Conservation (phyloP, 2,329 filamentous ascomycete species). For the Fusarium pseudograminearum region DNA sequence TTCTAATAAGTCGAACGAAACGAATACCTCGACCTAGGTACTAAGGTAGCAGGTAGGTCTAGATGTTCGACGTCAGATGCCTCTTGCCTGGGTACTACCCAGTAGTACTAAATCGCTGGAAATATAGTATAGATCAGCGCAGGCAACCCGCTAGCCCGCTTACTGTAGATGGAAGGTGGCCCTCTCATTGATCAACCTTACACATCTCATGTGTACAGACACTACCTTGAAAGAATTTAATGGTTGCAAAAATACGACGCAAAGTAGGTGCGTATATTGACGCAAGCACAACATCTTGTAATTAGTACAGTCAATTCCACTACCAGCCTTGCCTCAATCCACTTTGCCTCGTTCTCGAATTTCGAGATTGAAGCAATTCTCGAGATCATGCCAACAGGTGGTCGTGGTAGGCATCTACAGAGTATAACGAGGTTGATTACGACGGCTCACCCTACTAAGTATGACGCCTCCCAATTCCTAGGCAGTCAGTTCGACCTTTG, state of each 20-base stretch:
- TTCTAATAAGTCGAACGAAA: not conserved
- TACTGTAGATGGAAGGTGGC: no score
- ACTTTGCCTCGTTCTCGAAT: slow-evolving; percentile 11
- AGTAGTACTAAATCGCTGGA: no score
- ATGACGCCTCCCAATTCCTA: not conserved
- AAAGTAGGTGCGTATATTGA: not conserved
- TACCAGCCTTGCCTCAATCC: slow-evolving; percentile 5
- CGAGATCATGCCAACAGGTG: not conserved
- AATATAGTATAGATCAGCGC: no score
- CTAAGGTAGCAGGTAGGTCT: not conserved
- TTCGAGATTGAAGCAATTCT: not conserved
- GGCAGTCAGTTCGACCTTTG: not conserved
- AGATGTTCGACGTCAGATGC: slow-evolving; percentile 33
- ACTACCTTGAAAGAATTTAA: not conserved
- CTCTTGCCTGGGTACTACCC: slow-evolving; percentile 3
- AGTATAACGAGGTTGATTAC: slow-evolving; percentile 1
- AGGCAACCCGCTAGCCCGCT: not conserved
- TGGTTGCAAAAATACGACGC: not conserved
- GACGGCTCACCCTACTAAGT: not conserved
- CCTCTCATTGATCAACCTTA: not conserved
- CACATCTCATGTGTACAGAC: not conserved
- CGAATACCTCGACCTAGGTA: not conserved
- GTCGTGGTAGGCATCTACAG: not conserved
- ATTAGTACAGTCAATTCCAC: not conserved
- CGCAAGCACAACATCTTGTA: slow-evolving; percentile 12